A percentile compares a stretch with the other conserved stretches of the same genome.
Evolutionary conservation across 2,329 filamentous ascomycete species (phyloP).

Genomic region (Aspergillus sp.): DNA sequence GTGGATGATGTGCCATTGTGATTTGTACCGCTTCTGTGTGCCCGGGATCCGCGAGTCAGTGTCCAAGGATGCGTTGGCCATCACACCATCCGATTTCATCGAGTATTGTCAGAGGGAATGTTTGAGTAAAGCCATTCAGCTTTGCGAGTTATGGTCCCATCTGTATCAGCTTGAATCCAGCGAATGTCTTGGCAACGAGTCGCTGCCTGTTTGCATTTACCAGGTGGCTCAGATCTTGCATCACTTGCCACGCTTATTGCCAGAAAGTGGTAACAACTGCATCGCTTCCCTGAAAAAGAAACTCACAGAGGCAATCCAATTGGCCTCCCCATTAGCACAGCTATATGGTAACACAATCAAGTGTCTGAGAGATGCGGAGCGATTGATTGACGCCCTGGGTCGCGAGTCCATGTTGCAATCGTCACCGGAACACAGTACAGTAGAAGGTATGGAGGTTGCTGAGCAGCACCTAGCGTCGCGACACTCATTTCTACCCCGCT

Average conservation of each 20-base stretch:
- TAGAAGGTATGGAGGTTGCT: neutral
- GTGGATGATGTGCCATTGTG: slow-evolving; percentile 9
- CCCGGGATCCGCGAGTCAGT: slow-evolving; percentile 7
- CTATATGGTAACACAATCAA: neutral
- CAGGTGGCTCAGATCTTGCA: slow-evolving; percentile 7
- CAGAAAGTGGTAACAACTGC: neutral
- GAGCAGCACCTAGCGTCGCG: slow-evolving; percentile 4
- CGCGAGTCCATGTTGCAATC: neutral
- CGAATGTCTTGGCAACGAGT: slow-evolving; percentile 5
- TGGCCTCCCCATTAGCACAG: neutral
- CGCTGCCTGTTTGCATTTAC: slow-evolving; percentile 3
- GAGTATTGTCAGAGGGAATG: slow-evolving; percentile 2
- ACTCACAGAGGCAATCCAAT: slow-evolving; percentile 5
- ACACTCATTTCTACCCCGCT: neutral
- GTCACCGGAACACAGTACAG: neutral
- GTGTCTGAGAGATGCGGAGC: neutral
- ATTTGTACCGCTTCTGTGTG: slow-evolving; percentile 9
- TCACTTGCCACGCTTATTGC: slow-evolving; percentile 4
- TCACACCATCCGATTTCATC: neutral
- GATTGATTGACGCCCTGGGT: neutral
- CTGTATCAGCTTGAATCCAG: slow-evolving; percentile 9
- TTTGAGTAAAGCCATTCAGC: neutral
- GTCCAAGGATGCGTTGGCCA: slow-evolving; percentile 2
- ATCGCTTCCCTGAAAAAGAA: neutral
- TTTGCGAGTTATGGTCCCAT: slow-evolving; percentile 6